A percentile compares a stretch with the other conserved stretches of the same genome.
Evolutionary conservation across 2,329 filamentous ascomycete genomes (phyloP).

Genomic region (Pseudopyricularia javanii): DNA sequence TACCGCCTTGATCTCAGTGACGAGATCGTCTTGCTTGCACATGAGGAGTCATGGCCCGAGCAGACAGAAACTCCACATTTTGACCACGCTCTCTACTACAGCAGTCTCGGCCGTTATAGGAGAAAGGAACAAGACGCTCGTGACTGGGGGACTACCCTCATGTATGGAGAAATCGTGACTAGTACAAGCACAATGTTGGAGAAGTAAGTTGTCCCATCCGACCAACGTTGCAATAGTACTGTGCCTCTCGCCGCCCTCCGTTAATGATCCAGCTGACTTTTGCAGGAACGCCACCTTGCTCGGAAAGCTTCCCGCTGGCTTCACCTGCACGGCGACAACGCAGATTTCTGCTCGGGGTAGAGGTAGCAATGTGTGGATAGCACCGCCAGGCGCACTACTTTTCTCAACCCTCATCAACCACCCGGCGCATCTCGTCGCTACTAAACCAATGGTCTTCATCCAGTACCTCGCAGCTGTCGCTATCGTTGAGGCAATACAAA

Average conservation of each 20-base stretch:
- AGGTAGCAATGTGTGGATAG: constrained; percentile 89
- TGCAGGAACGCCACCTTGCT: constrained; percentile 65
- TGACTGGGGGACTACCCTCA: constrained; percentile 62
- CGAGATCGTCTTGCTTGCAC: constrained; percentile 57
- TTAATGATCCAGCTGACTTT: background rate
- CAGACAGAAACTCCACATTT: constrained; percentile 72
- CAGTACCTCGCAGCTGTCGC: constrained; percentile 89
- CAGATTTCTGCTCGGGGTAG: constrained; percentile 82
- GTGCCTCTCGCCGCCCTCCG: background rate
- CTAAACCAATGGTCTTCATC: constrained; percentile 77
- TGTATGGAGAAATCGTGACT: constrained; percentile 88
- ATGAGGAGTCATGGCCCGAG: constrained; percentile 55
- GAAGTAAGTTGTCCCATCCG: constrained; percentile 40
- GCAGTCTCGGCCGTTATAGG: constrained; percentile 57
- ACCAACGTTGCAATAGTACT: background rate
- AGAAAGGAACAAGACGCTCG: constrained; percentile 39
- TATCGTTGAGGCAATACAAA: constrained; percentile 69
- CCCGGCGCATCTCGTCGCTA: constrained; percentile 55
- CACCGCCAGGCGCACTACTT: constrained; percentile 73
- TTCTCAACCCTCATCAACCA: constrained; percentile 86
- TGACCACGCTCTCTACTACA: constrained; percentile 69
- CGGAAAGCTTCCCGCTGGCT: constrained; percentile 66
- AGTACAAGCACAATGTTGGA: constrained; percentile 91
- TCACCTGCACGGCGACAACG: constrained; percentile 75
- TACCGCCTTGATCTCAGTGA: constrained; percentile 17